These are phyloP conservation scores for Mortierella sp. DNA, from an alignment of 371 early-diverging fungal species.

Conservation along the genomic window DNA sequence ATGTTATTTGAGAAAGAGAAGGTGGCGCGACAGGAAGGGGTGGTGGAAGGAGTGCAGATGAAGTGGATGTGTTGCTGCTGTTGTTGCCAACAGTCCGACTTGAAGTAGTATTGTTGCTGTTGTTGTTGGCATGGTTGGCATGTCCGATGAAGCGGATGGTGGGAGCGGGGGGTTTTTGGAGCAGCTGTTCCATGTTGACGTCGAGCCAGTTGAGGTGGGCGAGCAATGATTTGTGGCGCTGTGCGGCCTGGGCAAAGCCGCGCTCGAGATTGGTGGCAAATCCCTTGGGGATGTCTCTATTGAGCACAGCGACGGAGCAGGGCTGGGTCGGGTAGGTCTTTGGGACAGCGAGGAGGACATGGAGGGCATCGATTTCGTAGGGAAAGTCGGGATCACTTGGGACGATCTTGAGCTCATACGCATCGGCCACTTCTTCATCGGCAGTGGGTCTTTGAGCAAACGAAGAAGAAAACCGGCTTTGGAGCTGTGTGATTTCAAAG, in stretches of 20 bases:
- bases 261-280: constrained; percentile 62
- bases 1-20: neutral
- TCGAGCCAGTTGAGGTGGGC: constrained; percentile 72
- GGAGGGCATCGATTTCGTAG: constrained; percentile 74
- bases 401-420: constrained; percentile 61
- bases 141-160: constrained; percentile 67
- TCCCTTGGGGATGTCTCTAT: constrained; percentile 75
- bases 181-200: constrained; percentile 65
- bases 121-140: constrained; percentile 1
- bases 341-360: constrained; percentile 66
- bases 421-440: constrained; percentile 38
- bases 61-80: neutral
- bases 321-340: constrained; percentile 58
- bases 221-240: constrained; percentile 59
- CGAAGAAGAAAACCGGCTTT: constrained; percentile 35
- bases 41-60: neutral
- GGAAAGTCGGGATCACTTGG: constrained; percentile 86
- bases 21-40: too few relatives aligned
- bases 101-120: neutral
- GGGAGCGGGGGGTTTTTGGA: constrained; percentile 69
- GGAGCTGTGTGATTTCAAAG: constrained; percentile 45
- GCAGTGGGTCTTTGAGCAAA: neutral
- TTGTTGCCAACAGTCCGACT: too few relatives aligned
- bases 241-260: constrained; percentile 59
- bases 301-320: constrained; percentile 67